Evolutionary conservation across 1,284 basidiomycete species (phyloP).

Genomic region (Retiboletus fuscus): DNA sequence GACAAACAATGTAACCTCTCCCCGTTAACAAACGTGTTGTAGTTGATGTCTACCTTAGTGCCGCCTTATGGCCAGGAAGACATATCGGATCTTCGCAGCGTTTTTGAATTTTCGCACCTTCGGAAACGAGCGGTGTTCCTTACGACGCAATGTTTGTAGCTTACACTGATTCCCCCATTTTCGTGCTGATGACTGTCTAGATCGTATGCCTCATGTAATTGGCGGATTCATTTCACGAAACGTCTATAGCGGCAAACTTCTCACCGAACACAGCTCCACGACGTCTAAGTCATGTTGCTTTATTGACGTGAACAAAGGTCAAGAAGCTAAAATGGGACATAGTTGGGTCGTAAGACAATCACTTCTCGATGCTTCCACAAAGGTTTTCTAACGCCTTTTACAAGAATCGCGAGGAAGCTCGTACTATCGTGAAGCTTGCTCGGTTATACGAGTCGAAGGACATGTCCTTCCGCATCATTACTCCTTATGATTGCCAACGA

Average conservation of each 20-base stretch:
- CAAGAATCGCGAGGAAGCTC: constrained; percentile 43
- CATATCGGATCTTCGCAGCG: constrained; percentile 52
- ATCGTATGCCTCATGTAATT: constrained; percentile 37
- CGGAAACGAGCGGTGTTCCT: constrained; percentile 49
- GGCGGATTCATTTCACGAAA: constrained; percentile 60
- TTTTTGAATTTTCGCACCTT: constrained; percentile 61
- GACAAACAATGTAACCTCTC: constrained; percentile 36
- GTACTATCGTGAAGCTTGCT: constrained; percentile 41
- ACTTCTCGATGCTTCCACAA: too few relatives aligned
- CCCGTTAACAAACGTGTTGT: neutral
- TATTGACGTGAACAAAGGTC: constrained; percentile 45
- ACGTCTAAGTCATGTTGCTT: constrained; percentile 38
- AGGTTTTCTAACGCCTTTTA: constrained; percentile 3
- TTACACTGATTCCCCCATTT: neutral
- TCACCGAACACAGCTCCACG: constrained; percentile 31
- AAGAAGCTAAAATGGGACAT: constrained; percentile 38
- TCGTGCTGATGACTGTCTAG: constrained; percentile 43
- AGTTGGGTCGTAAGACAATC: constrained; percentile 45
- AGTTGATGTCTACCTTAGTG: constrained; percentile 44
- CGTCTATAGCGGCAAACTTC: constrained; percentile 53
- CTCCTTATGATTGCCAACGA: constrained; percentile 71
- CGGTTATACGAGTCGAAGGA: constrained; percentile 16
- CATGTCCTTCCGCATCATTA: too few relatives aligned
- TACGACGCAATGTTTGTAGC: constrained; percentile 57
- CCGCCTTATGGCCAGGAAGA: constrained; percentile 44